Conservation (phyloP, 2,329 filamentous ascomycete genomes). For the Claviceps quebecensis region DNA sequence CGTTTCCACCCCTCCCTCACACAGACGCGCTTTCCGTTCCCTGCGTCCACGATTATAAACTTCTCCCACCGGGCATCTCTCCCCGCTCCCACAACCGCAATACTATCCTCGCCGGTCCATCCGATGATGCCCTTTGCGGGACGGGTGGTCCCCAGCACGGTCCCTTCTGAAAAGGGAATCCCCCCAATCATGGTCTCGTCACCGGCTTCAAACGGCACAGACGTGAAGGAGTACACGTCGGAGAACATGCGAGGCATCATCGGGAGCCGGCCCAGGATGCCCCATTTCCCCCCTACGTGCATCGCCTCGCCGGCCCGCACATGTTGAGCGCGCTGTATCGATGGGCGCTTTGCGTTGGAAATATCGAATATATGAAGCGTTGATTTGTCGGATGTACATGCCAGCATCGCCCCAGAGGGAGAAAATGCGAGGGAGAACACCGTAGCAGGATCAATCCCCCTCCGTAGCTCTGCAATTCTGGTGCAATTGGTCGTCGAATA, state of each 20-base stretch:
- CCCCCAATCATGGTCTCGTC: constrained; percentile 47
- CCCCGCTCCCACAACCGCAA: constrained; percentile 68
- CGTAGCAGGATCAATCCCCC: constrained; percentile 75
- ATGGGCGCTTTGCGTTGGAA: constrained; percentile 37
- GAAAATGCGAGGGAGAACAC: constrained; percentile 85
- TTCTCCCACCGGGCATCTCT: constrained; percentile 78
- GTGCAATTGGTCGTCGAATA: constrained; percentile 71
- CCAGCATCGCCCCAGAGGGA: constrained; percentile 63
- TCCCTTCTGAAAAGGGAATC: constrained; percentile 27
- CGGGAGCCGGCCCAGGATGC: constrained; percentile 68
- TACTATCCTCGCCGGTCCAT: constrained; percentile 61
- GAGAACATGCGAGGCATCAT: constrained; percentile 78
- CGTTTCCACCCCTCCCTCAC: constrained; percentile 69
- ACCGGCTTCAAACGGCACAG: constrained; percentile 67
- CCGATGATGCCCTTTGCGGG: constrained; percentile 74
- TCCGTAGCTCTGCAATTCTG: constrained; percentile 68
- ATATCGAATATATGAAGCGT: constrained; percentile 92
- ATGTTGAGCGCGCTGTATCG: constrained; percentile 18
- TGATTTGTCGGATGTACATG: constrained; percentile 91
- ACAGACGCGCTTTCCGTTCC: constrained; percentile 53
- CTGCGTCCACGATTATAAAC: constrained; percentile 56
- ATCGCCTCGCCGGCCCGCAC: constrained; percentile 10
- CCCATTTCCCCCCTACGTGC: constrained; percentile 59
- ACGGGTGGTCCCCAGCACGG: constrained; percentile 35
- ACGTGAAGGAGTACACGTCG: constrained; percentile 77